Percentiles rank a stretch among this genome's conserved stretches.
These are phyloP conservation scores for Cyberlindnera bimundalis DNA, from an alignment of 805 yeast species.

Conservation along the genomic window DNA sequence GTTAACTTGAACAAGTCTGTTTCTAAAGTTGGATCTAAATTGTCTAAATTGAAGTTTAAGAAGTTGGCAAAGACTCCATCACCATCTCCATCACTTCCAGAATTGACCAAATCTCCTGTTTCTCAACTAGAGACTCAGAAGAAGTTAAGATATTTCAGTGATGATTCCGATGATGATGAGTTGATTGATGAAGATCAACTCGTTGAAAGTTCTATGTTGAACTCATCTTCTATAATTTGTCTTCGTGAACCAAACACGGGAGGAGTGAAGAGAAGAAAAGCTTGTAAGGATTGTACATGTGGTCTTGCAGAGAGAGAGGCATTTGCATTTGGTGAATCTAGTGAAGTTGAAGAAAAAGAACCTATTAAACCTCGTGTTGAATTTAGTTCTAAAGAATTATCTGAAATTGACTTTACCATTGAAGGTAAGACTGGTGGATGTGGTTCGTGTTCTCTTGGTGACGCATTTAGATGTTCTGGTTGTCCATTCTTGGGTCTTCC, in stretches of 20 bases:
- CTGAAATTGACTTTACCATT: constrained; percentile 94
- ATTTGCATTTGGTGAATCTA: constrained; percentile 40
- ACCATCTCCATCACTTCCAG: constrained; percentile 22
- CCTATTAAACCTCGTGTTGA: constrained; percentile 34
- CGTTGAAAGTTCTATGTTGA: constrained; percentile 28
- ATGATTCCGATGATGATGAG: constrained; percentile 27
- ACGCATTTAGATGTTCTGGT: constrained; percentile 97
- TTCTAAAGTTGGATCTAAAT: constrained; percentile 24
- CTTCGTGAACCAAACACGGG: constrained; percentile 52
- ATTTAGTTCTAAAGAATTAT: constrained; percentile 63
- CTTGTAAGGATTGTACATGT: constrained; percentile 98
- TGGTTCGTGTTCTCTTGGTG: constrained; percentile 95
- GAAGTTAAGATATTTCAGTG: constrained; percentile 25
- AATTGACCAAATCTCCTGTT: constrained; percentile 15
- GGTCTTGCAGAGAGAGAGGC: constrained; percentile 91
- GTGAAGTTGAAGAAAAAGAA: constrained; percentile 44
- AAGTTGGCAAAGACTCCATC: constrained; percentile 17
- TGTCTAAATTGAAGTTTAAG: constrained; percentile 28
- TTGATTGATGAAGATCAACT: constrained; percentile 39
- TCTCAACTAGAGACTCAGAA: constrained; percentile 14
- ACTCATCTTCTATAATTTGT: constrained; percentile 37
- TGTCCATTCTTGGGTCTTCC: constrained; percentile 97
- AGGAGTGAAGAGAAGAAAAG: constrained; percentile 66
- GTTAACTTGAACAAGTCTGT: constrained; percentile 1
- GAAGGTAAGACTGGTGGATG: constrained; percentile 97